Evolutionary conservation across 345 rosid genomes (phyloP).

Genomic region (Pseudoturritis turrita): DNA sequence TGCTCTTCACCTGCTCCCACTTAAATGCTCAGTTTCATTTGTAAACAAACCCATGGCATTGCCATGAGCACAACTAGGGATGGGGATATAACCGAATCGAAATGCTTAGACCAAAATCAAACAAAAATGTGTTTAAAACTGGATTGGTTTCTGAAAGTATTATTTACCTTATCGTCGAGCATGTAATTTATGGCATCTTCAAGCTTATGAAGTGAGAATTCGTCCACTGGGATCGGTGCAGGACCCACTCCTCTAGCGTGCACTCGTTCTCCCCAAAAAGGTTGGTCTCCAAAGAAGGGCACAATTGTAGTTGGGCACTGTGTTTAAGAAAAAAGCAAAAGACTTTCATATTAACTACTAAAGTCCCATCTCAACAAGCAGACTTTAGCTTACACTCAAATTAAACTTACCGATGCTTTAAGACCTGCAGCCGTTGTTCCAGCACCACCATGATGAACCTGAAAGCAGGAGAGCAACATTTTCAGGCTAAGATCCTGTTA

Average conservation of each 20-base stretch:
- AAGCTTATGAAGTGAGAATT: slow-evolving; percentile 76
- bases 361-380: background rate
- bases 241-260: slow-evolving; percentile 95
- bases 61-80: background rate
- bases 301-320: slow-evolving; percentile 97
- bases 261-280: slow-evolving; percentile 95
- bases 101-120: background rate
- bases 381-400: background rate
- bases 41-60: background rate
- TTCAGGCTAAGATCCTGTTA: background rate
- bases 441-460: slow-evolving; percentile 99
- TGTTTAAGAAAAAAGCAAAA: slow-evolving; percentile 9
- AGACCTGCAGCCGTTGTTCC: slow-evolving; percentile 99
- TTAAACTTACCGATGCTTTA: slow-evolving; percentile 66
- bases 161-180: slow-evolving; percentile 55
- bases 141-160: background rate
- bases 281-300: slow-evolving; percentile 98
- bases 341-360: background rate
- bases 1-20: slow-evolving; percentile 66
- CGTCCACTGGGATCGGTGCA: slow-evolving; percentile 81
- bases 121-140: background rate
- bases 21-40: slow-evolving; percentile 15
- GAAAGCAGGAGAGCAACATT: slow-evolving; percentile 21
- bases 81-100: background rate
- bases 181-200: slow-evolving; percentile 68